These are phyloP conservation scores for Saksenaea oblongispora DNA, from an alignment of 371 early-diverging fungal species.

Conservation along the genomic window DNA sequence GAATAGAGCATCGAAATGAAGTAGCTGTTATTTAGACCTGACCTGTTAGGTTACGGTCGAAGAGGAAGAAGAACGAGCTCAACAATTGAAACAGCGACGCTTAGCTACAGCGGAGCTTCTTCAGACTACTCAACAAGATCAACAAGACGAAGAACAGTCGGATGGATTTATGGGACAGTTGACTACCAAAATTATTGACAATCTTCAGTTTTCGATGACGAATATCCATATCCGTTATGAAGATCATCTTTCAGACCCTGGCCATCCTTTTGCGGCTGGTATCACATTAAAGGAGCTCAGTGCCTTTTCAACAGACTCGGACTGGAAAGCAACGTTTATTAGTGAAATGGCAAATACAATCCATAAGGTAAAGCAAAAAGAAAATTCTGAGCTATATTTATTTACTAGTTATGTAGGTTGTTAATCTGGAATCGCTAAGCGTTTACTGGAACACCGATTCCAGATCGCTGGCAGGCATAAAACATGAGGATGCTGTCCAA, in stretches of 20 bases:
- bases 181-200: slow-evolving; percentile 83
- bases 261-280: slow-evolving; percentile 75
- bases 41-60: slow-evolving; percentile 46
- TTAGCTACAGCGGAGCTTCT: slow-evolving; percentile 81
- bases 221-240: slow-evolving; percentile 89
- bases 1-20: not conserved
- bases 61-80: slow-evolving; percentile 83
- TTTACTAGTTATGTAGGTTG: slow-evolving; percentile 57
- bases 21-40: not conserved
- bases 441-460: slow-evolving; percentile 92
- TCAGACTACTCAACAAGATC: slow-evolving; percentile 46
- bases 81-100: slow-evolving; percentile 79
- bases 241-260: slow-evolving; percentile 68
- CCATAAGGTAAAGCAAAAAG: slow-evolving; percentile 53
- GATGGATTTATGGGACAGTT: slow-evolving; percentile 69
- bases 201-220: slow-evolving; percentile 84
- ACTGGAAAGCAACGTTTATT: slow-evolving; percentile 75
- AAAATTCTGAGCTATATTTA: no score
- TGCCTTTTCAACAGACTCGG: slow-evolving; percentile 77
- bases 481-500: slow-evolving; percentile 52
- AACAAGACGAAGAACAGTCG: slow-evolving; percentile 57
- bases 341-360: slow-evolving; percentile 65
- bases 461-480: slow-evolving; percentile 58
- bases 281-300: slow-evolving; percentile 79
- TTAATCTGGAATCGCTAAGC: slow-evolving; percentile 78